A percentile compares a stretch with the other conserved stretches of the same genome.
phyloP scores from a whole-genome alignment of 208 protist species.

The Acanthamoeba royreba region DNA sequence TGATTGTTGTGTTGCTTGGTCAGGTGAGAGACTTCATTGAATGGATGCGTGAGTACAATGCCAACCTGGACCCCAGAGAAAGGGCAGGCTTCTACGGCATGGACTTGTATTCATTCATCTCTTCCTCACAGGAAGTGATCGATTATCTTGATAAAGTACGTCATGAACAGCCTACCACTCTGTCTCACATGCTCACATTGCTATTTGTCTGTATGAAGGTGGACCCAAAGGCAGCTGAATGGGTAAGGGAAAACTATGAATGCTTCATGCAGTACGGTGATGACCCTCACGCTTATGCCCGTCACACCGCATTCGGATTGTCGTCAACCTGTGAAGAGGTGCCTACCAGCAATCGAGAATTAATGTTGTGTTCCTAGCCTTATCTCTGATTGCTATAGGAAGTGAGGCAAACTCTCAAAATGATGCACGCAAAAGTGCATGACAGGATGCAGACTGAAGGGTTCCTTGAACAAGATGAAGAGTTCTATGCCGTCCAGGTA shows the following conservation, averaged over 20 bases:
- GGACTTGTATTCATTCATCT: constrained; percentile 35
- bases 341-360: no score
- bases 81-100: constrained; percentile 47
- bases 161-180: neutral
- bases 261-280: neutral
- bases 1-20: neutral
- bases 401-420: neutral
- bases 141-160: constrained; percentile 40
- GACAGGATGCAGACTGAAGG: neutral
- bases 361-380: no score
- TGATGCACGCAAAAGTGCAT: neutral
- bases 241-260: neutral
- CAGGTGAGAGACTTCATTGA: constrained; percentile 23
- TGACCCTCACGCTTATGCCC: neutral
- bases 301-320: neutral
- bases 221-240: neutral
- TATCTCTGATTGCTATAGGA: neutral
- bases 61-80: neutral
- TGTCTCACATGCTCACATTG: neutral
- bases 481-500: neutral
- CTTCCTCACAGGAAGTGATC: neutral
- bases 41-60: constrained; percentile 40
- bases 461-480: neutral
- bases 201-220: neutral
- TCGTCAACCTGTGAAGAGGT: neutral